A percentile compares a stretch with the other conserved stretches of the same genome.
phyloP scores from a whole-genome alignment of 306 rosid species.

The Trichosanthes cucumerina region DNA sequence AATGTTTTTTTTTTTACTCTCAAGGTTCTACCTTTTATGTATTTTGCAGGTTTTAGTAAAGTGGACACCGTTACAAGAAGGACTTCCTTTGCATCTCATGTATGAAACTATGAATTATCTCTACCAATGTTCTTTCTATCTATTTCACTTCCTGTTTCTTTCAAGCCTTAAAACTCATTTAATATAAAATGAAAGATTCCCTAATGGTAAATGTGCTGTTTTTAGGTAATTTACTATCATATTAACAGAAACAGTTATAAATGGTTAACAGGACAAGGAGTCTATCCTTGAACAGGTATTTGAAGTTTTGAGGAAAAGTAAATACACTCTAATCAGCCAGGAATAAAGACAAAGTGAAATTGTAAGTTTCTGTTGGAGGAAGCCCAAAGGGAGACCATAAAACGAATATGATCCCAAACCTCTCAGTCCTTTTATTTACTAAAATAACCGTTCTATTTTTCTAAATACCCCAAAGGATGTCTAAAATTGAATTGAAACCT shows the following conservation, averaged over 20 bases:
- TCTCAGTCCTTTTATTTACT: neutral
- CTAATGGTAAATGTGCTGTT: neutral
- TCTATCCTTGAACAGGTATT: neutral
- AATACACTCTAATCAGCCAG: neutral
- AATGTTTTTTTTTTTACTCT: neutral
- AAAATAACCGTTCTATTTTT: neutral
- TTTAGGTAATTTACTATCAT: neutral
- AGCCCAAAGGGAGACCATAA: neutral
- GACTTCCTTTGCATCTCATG: slow-evolving; percentile 66
- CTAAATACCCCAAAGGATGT: neutral
- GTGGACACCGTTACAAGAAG: slow-evolving; percentile 69
- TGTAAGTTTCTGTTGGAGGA: neutral
- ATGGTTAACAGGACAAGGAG: neutral
- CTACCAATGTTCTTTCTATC: neutral
- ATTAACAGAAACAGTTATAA: neutral
- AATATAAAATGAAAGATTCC: neutral
- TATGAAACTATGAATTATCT: slow-evolving; percentile 29
- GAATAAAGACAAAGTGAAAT: neutral
- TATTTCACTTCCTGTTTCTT: neutral
- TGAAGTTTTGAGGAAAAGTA: neutral
- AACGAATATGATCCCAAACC: neutral
- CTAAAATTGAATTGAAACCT: neutral
- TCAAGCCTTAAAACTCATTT: neutral
- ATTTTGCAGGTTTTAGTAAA: slow-evolving; percentile 53
- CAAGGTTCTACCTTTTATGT: slow-evolving; percentile 13